Evolutionary conservation across 495 filamentous ascomycete species (phyloP), one percentile per base, ranked within the genome.

Genomic region (Neurospora pannonica): DNA sequence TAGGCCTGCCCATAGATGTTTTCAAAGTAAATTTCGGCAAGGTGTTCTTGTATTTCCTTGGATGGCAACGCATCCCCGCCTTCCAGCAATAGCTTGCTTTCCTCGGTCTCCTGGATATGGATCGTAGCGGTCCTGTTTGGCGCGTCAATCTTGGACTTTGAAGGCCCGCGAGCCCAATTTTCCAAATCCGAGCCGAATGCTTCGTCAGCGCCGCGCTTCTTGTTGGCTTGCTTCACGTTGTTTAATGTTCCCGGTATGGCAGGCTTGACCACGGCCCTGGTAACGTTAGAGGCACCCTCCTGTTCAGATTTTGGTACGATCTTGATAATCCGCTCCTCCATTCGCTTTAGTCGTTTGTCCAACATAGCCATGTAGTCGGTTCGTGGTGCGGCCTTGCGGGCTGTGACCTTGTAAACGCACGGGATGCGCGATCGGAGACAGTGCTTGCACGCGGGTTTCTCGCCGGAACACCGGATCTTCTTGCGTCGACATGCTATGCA

Each of bases 321-420:
- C 81, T 97, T 98, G 84, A 98, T 97, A 60, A 99, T 94, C 54
- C 95, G 90, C 78, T 99, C 96, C 82, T 99, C 96, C 96, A 99
- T 99, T 71, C 94, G 85, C 84, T 94, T 95, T 73, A 96, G 81
- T 72, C 95, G 86, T 82, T 97, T 97, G 82, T 99, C 96, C 76
- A 98, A 83, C 95, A 97, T 99, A 19, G 95, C 95, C 96, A 98
- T 99, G 82, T 98, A 99, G 81, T 98, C 96, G 19, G 95, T 97
- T 73, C 96, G 88, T 43, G 96, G 95, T n/a, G 95, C 94, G 3
- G 94, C 95, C 81, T 98, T 98, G 75, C 96, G 87, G 11, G 94
- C 94, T 0, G 95, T 97, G 67, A 97, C 93, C 79, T 98, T 98
- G 87, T 99, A 99, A n/a, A 98, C 94, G 81, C 96, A 99, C 6